These are phyloP conservation scores for Colletotrichum sublineola DNA, from an alignment of 2,329 filamentous ascomycete genomes.

Conservation along the genomic window DNA sequence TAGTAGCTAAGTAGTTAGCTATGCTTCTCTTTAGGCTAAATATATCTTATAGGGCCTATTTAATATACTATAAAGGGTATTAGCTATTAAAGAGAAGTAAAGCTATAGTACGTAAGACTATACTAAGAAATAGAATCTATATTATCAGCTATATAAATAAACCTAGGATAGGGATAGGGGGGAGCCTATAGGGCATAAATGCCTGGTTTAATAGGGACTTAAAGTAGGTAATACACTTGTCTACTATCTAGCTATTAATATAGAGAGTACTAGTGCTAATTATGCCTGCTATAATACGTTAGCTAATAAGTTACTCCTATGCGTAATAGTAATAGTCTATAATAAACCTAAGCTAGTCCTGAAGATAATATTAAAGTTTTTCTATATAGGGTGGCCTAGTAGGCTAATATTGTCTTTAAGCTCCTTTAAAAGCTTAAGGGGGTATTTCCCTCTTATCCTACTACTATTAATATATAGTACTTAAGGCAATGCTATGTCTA, in stretches of 20 bases:
- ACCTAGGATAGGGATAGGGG: conserved; percentile 8
- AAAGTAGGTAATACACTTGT: conserved; percentile 22
- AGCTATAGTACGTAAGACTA: not conserved
- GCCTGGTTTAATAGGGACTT: conserved; percentile 9
- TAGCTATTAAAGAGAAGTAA: conserved; percentile 17
- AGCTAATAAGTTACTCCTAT: no score
- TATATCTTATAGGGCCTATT: conserved; percentile 15
- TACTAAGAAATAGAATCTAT: conserved; percentile 17
- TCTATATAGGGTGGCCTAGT: not conserved
- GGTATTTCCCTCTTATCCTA: conserved; percentile 49
- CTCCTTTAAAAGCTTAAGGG: conserved; percentile 47
- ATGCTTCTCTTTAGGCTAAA: conserved; percentile 12
- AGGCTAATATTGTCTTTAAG: conserved; percentile 45
- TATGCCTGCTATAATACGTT: no score
- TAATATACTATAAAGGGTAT: conserved; percentile 12
- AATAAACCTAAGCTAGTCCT: conserved; percentile 21
- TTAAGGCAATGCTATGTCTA: not conserved
- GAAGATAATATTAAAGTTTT: conserved; percentile 30
- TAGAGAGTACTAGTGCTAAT: conserved; percentile 15
- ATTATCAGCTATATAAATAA: no score
- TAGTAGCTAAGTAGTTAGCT: conserved; percentile 1
- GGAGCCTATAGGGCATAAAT: conserved; percentile 13
- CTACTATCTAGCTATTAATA: conserved; percentile 17
- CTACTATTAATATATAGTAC: conserved; percentile 44
- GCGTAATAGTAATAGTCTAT: not conserved